Evolutionary conservation across 805 yeast genomes (phyloP), one percentile per base, ranked within the genome.

Genomic region (Starmerella cellae): DNA sequence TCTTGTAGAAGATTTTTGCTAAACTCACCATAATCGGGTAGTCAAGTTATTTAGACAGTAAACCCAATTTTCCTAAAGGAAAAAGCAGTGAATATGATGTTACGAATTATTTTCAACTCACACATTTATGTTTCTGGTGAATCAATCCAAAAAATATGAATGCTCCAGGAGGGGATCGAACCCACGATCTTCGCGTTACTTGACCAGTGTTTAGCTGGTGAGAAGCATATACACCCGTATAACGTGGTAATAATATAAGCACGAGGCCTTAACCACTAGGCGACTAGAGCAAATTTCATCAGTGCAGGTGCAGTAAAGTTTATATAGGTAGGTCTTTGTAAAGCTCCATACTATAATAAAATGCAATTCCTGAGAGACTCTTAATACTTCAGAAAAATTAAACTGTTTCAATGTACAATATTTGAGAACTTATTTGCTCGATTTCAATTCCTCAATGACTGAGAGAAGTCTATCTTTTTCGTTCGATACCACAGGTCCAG

Each of bases 401-500:
- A n/a, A n/a, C n/a, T n/a, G n/a, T n/a, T n/a, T n/a, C n/a, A n/a
- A n/a, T n/a, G n/a, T n/a, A n/a, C n/a, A n/a, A n/a, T n/a, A n/a
- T n/a, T n/a, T n/a, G n/a, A n/a, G n/a, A n/a, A n/a, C n/a, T n/a
- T n/a, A n/a, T n/a, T n/a, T n/a, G 13, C 13, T 24, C 28, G 8
- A 9, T 13, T 33, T 36, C 10, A 42, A 37, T n/a, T 29, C 34
- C 17, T 19, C 19, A 11, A 43, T 20, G 16, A 38, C 27, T 2
- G 33, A 10, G 5, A 29, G 37, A 22, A 43, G 23, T 3, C 41
- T 26, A 4, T 37, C 22, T 23, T 65, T 37, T 51, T 91, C 98
- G 27, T 70, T 70, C n/a, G 70, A 74, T 14, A 69, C 68, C 1
- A 94, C 79, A 31, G 70, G 73, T 2, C 97, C 98, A 52, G 93